Evolutionary conservation across 192 early-diverging fungal species (phyloP), one percentile per base, ranked within the genome.

Genomic region (Backusella australiensis): DNA sequence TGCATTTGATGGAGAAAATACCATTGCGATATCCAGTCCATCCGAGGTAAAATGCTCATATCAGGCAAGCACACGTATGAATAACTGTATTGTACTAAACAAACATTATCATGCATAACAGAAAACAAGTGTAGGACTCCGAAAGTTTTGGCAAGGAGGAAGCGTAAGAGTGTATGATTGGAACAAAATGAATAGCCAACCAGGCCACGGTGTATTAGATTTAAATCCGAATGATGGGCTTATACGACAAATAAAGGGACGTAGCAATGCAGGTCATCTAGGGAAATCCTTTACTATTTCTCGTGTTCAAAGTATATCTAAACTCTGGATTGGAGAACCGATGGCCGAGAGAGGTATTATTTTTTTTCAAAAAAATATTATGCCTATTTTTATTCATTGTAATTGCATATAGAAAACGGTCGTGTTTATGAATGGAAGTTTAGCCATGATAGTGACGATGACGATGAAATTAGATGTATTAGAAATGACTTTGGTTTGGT

Each of bases 301-400:
- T 42, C 41, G 46, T 12, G 34, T 34, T 39, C n/a, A 72, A 72
- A 39, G 46, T 14, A 56, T 59, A 8, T 4, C 52, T 29, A 67
- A 73, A 14, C 53, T 81, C 3, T 83, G 82, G 82, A 42, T 83
- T 68, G 82, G 82, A 29, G 78, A 83, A 49, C 82, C 82, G 3
- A 49, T 83, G 69, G 75, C 75, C 14, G 69, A 71, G 23, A 34
- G 71, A 73, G 82, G 82, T 83, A 41, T 42, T 38, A 19, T 56
- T 35, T 46, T 35, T 34, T n/a, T 34, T 59, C 2, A 39, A 34
- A 32, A 21, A 19, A 9, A 38, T 6, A 4, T 67, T 36, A 8
- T 4, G n/a, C 21, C 17, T 69, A 17, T 49, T 4, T n/a, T 34
- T 29, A 8, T 34, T 9, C 71, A 44, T 35, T 42, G 4, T 34